Evolutionary conservation across 225 moss, liverwort and hornwort genomes (phyloP), one percentile per base, ranked within the genome.

Genomic region (Marchantia polymorpha): DNA sequence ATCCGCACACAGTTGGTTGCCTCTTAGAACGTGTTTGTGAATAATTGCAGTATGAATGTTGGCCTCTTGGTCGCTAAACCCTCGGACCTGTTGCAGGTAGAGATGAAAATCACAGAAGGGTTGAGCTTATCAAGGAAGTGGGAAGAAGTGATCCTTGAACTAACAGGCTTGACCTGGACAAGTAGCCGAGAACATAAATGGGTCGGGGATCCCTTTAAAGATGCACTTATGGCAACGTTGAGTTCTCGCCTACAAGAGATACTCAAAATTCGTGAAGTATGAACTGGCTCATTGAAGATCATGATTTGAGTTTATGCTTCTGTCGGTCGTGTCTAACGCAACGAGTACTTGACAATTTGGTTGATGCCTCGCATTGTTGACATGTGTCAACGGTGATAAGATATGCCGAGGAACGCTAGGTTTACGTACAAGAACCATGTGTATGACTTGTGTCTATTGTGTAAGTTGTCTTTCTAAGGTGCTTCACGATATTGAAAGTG

Each of bases 71-170:
- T 46, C 17, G 20, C 39, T 15, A 46, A 69, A 48, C 48, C n/a
- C 7, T 53, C 10, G 52, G 22, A 6, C 19, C 23, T 53, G 5
- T 52, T 70, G 61, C 78, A 84, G 84, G 84, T 84, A 54, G 81
- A 81, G 26, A 51, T 65, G 46, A 77, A 8, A 22, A 50, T 81
- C 46, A 67, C 77, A 66, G 64, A 72, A 59, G 72, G 77, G 73
- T 65, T 81, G 77, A 77, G 81, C 12, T 54, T 84, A 55, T 73
- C 73, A 8, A 81, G 78, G 53, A 84, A 77, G 50, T 84, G 84
- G 81, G 72, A 81, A 20, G 63, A 81, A 49, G 52, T 61, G 47
- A 81, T 52, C 47, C 12, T 72, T 4, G 81, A 81, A 46, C 74
- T 84, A 10, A 84, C 84, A 7, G 12, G 71, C 12, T 56, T 77